Base-by-base conservation (phyloP, 768 basidiomycete species). In the Boletus rubropictus region DNA sequence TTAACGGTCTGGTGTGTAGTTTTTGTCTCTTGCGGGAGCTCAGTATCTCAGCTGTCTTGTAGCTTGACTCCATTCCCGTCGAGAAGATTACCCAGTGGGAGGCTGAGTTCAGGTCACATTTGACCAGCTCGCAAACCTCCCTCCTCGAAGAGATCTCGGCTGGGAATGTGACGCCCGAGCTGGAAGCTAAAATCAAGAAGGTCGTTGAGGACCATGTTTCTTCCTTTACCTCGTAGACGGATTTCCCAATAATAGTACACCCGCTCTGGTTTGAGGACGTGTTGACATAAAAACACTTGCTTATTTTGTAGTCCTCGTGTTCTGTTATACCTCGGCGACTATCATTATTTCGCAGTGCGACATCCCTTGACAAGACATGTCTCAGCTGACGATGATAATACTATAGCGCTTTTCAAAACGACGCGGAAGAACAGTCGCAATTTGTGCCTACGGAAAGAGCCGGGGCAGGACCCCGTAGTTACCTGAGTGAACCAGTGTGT, bases 51-150 rank as follows among this genome's bases (percentile, higher is more conserved):
- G 28, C 7, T 33, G 8, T 28, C 9, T 18, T 32, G 36, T 49
- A 89, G 82, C 91, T 99, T 60, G 96, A 98, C 69, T 76, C 89
- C 24, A 89, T 99, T 71, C 87, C 92, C 37, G 93, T 96, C 44
- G 90, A 96, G 61, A 76, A 93, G 76, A 94, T 96, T 71, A 85
- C 89, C 56, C 79, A 82, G 61, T 95, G 90, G 90, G 90, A 94
- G 72, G 80, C 76, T 53, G 86, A 89, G 62, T 94, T 94, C 89
- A 89, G 92, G 67, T 75, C 80, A 56, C 86, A 93, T 73, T 76
- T 99, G 58, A 72, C 81, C 33, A 71, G 86, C 48, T 72, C 86
- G 44, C 89, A 98, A 71, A 51, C 65, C 40, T 57, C 75, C 28
- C 83, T 99, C 59, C 83, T 99, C 37, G 74, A 80, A 63, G 89